Evolutionary conservation across 2,329 filamentous ascomycete species (phyloP), one percentile per base, ranked within the genome.

Genomic region (Ascochyta fabae): DNA sequence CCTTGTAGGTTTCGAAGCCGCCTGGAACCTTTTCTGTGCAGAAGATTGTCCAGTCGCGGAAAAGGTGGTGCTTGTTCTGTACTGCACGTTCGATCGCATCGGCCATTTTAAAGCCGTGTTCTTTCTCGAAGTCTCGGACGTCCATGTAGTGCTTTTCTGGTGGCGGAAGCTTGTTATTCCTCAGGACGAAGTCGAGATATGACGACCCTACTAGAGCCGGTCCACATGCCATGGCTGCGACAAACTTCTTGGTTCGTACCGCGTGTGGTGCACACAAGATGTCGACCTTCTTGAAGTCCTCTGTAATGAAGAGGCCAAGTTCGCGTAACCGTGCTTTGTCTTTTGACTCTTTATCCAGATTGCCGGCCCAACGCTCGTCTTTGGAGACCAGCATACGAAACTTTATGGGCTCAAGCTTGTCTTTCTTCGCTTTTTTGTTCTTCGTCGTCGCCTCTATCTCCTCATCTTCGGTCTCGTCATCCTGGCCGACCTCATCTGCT

Each of bases 161-260:
- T 22, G 87, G 78, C 0, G 89, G 85, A 8, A 90, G 72, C 67
- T 86, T 81, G 59, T 89, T 86, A 29, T 86, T 81, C 41, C 90
- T 86, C 10, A 98, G 81, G 42, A 89, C 91, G 23, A 85, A 81
- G 52, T 94, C 90, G 53, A 99, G 85, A 74, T 92, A 99, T 8
- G 85, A 83, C 0, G 88, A 89, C 41, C 87, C 87, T 49, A 98
- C 84, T 39, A 98, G 85, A 1, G 85, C 83, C 0, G 92, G 91
- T 0, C 90, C 92, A 56, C 86, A 87, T 16, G 95, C 92, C 26
- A 99, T 79, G 12, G 92, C 92, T 58, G 88, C 89, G 45, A 98
- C 87, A 71, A 99, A 99, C 71, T 99, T 99, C 72, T 91, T 87
- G 0, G 95, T 99, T 34, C 95, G 89, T 31, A 97, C 86, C 58